phyloP scores from a whole-genome alignment of 208 protist genomes.

The Jaenimonas drosophilae region DNA sequence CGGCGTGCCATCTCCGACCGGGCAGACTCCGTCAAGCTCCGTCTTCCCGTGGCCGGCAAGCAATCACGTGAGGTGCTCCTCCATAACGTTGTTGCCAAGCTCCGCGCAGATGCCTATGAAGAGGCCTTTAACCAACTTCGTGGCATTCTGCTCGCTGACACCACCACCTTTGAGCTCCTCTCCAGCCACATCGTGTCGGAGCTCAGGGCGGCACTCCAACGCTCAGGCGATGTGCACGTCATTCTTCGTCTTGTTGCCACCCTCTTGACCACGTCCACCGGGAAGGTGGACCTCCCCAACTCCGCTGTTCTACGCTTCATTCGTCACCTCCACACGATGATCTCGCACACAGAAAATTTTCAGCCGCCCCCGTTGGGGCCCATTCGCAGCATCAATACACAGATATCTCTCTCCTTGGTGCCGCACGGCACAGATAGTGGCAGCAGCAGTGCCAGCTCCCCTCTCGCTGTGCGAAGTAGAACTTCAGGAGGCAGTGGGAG shows the following conservation, averaged over 20 bases:
- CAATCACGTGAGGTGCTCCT: conserved; percentile 33
- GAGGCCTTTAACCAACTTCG: conserved; percentile 28
- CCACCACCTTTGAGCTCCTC: conserved; percentile 57
- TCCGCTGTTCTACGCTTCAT: conserved; percentile 17
- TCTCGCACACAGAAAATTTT: conserved; percentile 27
- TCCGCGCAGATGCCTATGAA: conserved; percentile 26
- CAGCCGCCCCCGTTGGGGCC: conserved; percentile 13
- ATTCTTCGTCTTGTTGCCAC: conserved; percentile 16
- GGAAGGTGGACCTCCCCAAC: not conserved
- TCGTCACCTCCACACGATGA: conserved; percentile 17
- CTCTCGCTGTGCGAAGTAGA: not conserved
- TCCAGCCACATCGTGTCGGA: conserved; percentile 38
- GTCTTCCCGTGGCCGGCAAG: conserved; percentile 15
- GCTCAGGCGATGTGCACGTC: conserved; percentile 14
- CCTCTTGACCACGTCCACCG: conserved; percentile 6
- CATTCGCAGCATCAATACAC: conserved; percentile 13
- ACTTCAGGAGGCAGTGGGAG: no score
- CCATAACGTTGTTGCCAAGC: conserved; percentile 17
- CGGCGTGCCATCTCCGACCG: conserved; percentile 25
- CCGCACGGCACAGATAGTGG: conserved; percentile 5
- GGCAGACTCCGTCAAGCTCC: conserved; percentile 18
- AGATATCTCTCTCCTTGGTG: conserved; percentile 17
- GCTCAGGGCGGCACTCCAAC: conserved; percentile 10
- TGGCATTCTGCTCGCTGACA: conserved; percentile 24
- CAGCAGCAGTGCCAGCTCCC: not conserved